Percentiles rank a stretch among this genome's conserved stretches.
Conservation (phyloP, 345 rosid genomes). For the Gossypium ekmanianum region DNA sequence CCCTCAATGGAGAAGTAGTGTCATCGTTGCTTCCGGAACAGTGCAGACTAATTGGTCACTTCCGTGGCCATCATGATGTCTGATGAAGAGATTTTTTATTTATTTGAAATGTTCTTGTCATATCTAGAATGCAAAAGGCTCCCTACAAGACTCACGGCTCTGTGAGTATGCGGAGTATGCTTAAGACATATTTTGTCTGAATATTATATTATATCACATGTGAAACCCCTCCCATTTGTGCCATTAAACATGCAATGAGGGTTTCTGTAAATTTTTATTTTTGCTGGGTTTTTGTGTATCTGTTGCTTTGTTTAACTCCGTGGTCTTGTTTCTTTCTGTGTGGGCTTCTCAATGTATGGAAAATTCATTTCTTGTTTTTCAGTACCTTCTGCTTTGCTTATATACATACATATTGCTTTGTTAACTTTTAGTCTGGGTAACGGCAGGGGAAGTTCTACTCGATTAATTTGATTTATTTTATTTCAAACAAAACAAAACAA, state of each 20-base stretch:
- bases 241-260: constrained; percentile 17
- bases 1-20: constrained; percentile 75
- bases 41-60: constrained; percentile 81
- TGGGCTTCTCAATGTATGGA: no score
- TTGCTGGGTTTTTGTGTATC: constrained; percentile 20
- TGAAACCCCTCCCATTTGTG: constrained; percentile 28
- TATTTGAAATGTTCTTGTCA: constrained; percentile 1
- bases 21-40: constrained; percentile 87
- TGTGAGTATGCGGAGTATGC: constrained; percentile 12
- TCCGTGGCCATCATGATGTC: constrained; percentile 32
- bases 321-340: no score
- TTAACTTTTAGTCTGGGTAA: no score
- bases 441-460: no score
- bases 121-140: background rate
- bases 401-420: no score
- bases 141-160: background rate
- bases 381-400: no score
- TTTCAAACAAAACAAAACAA: no score
- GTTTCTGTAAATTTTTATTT: constrained; percentile 26
- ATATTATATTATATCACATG: background rate
- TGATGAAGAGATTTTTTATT: constrained; percentile 23
- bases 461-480: no score
- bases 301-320: background rate
- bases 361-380: no score
- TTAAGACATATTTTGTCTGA: background rate